Evolutionary conservation across 805 yeast genomes (phyloP), one percentile per base, ranked within the genome.

Genomic region (Wickerhamiella musiphila): DNA sequence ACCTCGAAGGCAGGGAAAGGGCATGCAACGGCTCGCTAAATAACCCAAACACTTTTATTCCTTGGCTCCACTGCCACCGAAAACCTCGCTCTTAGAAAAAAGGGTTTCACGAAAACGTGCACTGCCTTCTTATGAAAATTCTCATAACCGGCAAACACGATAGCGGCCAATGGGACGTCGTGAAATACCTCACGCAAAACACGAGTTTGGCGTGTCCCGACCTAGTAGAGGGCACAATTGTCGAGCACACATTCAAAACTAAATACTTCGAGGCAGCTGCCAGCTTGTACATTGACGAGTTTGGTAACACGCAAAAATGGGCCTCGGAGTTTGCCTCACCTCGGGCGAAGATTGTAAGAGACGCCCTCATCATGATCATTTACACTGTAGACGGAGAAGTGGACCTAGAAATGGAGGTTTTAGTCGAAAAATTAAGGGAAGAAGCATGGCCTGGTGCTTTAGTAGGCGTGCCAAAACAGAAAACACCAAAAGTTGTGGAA

Each of bases 291-390:
- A 41, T 52, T 4, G 61, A 58, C 34, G 59, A 57, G 36, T 47
- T 45, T 34, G 43, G 34, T 10, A 29, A 33, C 16, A 29, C 37
- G n/a, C 29, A 13, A 10, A 40, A 35, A 4, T 58, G 63, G 63
- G 43, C 41, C 5, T 27, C 31, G 9, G 43, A 44, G 9, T 58
- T 56, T 36, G 23, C 43, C 10, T 40, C 54, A 5, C 42, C 37
- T 1, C 57, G 46, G 20, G 61, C 62, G 3, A 26, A 25, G n/a
- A 58, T 53, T 32, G 61, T 56, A 1, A 40, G 60, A 1, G 51
- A 52, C 9, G 58, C 48, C 10, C 41, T 59, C 2, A 51, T 48
- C 6, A 52, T 56, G n/a, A 45, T 59, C n/a, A 38, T 58, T 9
- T 45, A 36, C 22, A 41, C 45, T 2, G 34, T 41, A 6, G 33